Conservation (phyloP, 2,329 filamentous ascomycete genomes). For the Phaeosphaeria sp. region DNA sequence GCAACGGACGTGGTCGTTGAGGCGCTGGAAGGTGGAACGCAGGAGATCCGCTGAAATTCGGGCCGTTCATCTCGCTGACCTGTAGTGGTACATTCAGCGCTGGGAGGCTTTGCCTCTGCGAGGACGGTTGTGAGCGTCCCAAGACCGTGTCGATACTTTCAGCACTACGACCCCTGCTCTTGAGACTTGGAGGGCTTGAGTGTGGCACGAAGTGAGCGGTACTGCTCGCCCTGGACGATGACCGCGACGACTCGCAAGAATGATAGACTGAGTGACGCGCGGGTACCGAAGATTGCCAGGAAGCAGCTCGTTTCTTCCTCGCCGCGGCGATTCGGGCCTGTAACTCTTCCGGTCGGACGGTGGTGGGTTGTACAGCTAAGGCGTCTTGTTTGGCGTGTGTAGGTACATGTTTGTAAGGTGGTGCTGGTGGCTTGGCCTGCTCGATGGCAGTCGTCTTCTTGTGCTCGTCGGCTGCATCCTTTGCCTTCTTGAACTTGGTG, state of each 20-base stretch:
- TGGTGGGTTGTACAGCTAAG: slow-evolving; percentile 14
- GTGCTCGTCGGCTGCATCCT: slow-evolving; percentile 35
- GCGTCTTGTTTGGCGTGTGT: slow-evolving; percentile 38
- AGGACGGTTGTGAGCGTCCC: slow-evolving; percentile 9
- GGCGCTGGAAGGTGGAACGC: slow-evolving; percentile 3
- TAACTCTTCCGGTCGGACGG: slow-evolving; percentile 23
- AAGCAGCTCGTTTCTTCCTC: slow-evolving; percentile 15
- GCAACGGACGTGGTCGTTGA: slow-evolving; percentile 10
- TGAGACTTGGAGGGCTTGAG: slow-evolving; percentile 7
- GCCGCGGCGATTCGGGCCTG: slow-evolving; percentile 28
- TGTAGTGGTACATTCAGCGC: background rate
- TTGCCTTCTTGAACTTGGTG: slow-evolving; percentile 39
- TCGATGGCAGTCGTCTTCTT: slow-evolving; percentile 24
- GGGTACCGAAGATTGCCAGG: slow-evolving; percentile 13
- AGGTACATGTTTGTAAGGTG: slow-evolving; percentile 34
- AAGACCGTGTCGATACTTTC: slow-evolving; percentile 37
- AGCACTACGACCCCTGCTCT: slow-evolving; percentile 8
- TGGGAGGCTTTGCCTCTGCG: slow-evolving; percentile 1
- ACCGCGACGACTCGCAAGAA: slow-evolving; percentile 15
- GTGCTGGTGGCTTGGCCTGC: slow-evolving; percentile 21
- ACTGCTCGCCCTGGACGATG: slow-evolving; percentile 15
- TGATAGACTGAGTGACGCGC: slow-evolving; percentile 16
- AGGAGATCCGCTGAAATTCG: background rate
- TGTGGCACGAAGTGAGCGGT: slow-evolving; percentile 1
- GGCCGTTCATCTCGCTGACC: background rate